Conservation (phyloP, 257 asterid species). For the Echium plantagineum region DNA sequence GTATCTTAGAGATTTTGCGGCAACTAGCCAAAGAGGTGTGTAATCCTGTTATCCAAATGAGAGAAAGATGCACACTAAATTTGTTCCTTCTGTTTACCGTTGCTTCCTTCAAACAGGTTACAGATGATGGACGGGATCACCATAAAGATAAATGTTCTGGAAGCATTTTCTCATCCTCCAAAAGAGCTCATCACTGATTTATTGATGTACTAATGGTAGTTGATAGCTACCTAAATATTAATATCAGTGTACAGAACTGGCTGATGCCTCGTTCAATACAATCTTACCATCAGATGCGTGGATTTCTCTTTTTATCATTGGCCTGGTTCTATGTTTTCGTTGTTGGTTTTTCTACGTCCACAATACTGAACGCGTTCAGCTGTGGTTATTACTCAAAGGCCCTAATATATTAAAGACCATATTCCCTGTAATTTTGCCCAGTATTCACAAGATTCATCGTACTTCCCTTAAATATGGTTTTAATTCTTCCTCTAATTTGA, state of each 20-base stretch:
- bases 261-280: background rate
- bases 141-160: constrained; percentile 27
- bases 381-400: too few species aligned
- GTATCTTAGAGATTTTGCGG: constrained; percentile 27
- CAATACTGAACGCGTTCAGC: too few species aligned
- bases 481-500: too few species aligned
- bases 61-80: background rate
- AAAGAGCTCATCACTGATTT: constrained; percentile 23
- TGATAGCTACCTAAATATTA: background rate
- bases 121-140: constrained; percentile 24
- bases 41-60: background rate
- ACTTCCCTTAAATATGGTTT: too few species aligned
- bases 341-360: too few species aligned
- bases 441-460: too few species aligned
- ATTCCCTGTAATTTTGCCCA: too few species aligned
- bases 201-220: background rate
- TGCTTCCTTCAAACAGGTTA: constrained; percentile 18
- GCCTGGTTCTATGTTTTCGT: background rate
- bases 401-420: too few species aligned
- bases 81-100: background rate
- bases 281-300: background rate
- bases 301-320: background rate
- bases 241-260: background rate
- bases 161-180: constrained; percentile 23
- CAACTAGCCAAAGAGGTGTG: constrained; percentile 28